Base-by-base conservation (phyloP, 768 basidiomycete genomes). In the Chalciporus pseudorubinellus region DNA sequence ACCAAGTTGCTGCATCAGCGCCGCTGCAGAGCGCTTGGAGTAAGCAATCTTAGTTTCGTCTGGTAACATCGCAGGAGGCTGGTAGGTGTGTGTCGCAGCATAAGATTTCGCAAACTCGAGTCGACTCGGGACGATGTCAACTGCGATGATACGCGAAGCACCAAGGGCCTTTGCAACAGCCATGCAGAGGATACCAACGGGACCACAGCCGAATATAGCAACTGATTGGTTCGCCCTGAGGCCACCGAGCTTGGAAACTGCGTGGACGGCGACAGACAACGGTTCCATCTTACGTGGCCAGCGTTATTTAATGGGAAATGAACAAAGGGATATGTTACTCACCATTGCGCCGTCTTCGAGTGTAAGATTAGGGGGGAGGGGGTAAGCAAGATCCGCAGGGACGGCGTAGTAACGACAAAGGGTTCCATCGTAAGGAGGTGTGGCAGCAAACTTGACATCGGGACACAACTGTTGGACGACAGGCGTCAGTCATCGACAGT, bases 341-440 rank as follows among this genome's bases (percentile, higher is more conserved):
- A 89, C 89, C 90, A 98, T 89, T 6, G 95, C 94, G 28, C 95
- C 95, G 65, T 98, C 94, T 69, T 95, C 95, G 13, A 95, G 80
- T 18, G 86, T 81, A 43, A 98, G 82, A 63, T 83, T 77, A n/a
- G 86, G 80, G 3, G 93, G 93, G 12, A 98, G 82, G 34, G 74
- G 77, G 69, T 92, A 93, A 47, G 85, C 87, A 20, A 97, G 78
- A 68, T 97, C 90, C 21, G 83, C 84, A 14, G 94, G 92, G 50
- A 95, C 76, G 47, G 79, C 81, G 71, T 95, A 98, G 75, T 87
- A 95, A 40, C 92, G 80, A 42, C 78, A 78, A 19, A 97, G 81
- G 13, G 95, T 98, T 48, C 95, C 95, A 62, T 95, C 89, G 63
- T 87, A 82, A 1, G 95, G 95, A 48, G 95, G 95, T 13, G 95